Percentiles rank a stretch among this genome's conserved stretches.
Conservation (phyloP, 2,329 filamentous ascomycete genomes). For the Pseudocercospora pini-densiflorae region DNA sequence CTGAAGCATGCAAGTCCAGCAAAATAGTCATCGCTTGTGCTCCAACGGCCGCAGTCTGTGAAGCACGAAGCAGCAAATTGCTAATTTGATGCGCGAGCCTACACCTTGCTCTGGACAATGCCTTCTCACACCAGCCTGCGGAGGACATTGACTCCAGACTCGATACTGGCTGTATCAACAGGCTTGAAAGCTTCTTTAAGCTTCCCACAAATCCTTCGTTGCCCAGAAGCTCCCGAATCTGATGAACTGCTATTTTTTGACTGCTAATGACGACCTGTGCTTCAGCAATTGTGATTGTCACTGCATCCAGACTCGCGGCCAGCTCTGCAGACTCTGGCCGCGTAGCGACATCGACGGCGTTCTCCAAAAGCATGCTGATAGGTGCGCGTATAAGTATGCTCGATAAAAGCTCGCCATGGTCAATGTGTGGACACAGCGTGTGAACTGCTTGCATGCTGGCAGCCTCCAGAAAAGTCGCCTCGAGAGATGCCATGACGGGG, state of each 20-base stretch:
- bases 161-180: not conserved
- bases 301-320: slow-evolving; percentile 23
- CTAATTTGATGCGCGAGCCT: slow-evolving; percentile 28
- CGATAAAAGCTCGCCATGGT: slow-evolving; percentile 27
- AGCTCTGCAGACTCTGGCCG: slow-evolving; percentile 20
- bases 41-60: slow-evolving; percentile 20
- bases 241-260: slow-evolving; percentile 27
- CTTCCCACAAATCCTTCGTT: slow-evolving; percentile 22
- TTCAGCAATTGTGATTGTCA: slow-evolving; percentile 19
- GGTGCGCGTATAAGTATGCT: slow-evolving; percentile 25
- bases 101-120: slow-evolving; percentile 23
- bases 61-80: slow-evolving; percentile 26
- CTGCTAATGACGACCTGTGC: slow-evolving; percentile 22
- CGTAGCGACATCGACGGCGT: slow-evolving; percentile 22
- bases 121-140: slow-evolving; percentile 26
- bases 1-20: slow-evolving; percentile 26
- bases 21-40: slow-evolving; percentile 24
- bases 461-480: slow-evolving; percentile 26
- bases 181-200: slow-evolving; percentile 14
- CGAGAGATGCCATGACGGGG: slow-evolving; percentile 24
- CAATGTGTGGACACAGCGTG: slow-evolving; percentile 23
- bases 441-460: slow-evolving; percentile 21
- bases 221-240: slow-evolving; percentile 22
- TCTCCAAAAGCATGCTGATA: slow-evolving; percentile 25
- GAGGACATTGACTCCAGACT: not conserved